Base-by-base conservation (phyloP, 768 basidiomycete genomes). In the Termitomyces sp. region DNA sequence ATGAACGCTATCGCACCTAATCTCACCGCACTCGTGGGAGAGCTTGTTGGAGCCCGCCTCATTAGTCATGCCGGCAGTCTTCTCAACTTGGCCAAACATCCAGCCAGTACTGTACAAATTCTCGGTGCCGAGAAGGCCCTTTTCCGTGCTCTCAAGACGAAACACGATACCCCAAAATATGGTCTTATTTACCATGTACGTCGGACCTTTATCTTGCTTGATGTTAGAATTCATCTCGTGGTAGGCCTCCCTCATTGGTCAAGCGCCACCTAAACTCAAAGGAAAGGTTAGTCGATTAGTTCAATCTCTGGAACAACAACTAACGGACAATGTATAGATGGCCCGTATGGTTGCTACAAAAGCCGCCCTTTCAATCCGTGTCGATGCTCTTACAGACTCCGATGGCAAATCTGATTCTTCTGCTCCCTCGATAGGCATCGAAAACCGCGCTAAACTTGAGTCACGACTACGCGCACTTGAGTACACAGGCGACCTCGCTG, bases 331-430 rank as follows among this genome's bases (percentile, higher is more conserved):
- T 61, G 26, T 54, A 6, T 65, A 91, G 88, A 98, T 98, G 97
- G 97, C 97, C 22, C 92, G 97, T 67, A 99, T 99, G 97, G 94
- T 98, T 32, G 95, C 97, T 50, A 98, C 97, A 49, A 99, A 99
- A 79, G 87, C 96, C 3, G 92, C 97, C 1, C 85, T 99, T 14
- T 96, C 96, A 5, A 93, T 97, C 66, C 96, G 97, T 72, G 93
- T 98, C 38, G 97, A 99, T 64, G 97, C 97, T 7, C 87, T 99
- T 47, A 89, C 95, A 43, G 94, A 97, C 60, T 79, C 86, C 9
- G 92, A 98, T 59, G 90, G 86, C 65, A 97, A 98, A 72, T 92
- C 92, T 1, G 92, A 89, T 58, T 76, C 84, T 40, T 72, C 78
- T 7, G 90, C 94, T 3, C 86, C 94, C 1, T 84, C 92, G 65